Conservation (phyloP, 768 basidiomycete genomes). For the Pleurotus salmoneostramineus region DNA sequence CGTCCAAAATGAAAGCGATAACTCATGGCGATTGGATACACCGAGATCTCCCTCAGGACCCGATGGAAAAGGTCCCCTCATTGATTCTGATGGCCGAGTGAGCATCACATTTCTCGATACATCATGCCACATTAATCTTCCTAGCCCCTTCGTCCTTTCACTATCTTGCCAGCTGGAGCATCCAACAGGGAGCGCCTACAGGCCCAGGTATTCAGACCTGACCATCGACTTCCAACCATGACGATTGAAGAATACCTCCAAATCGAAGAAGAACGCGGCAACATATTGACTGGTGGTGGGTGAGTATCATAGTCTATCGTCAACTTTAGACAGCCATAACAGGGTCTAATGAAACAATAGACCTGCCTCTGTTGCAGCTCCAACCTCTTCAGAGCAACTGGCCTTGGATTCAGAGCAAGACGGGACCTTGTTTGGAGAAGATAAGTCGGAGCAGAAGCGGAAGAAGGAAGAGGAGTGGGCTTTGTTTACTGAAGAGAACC, state of each 20-base stretch:
- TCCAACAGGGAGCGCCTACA: conserved; percentile 70
- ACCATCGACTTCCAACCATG: conserved; percentile 90
- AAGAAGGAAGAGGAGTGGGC: conserved; percentile 93
- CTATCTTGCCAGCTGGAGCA: conserved; percentile 75
- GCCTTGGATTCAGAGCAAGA: conserved; percentile 81
- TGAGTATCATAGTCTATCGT: conserved; percentile 30
- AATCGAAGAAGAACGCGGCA: conserved; percentile 79
- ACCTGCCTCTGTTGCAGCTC: conserved; percentile 57
- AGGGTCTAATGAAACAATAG: conserved; percentile 28
- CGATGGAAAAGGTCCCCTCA: conserved; percentile 56
- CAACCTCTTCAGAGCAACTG: conserved; percentile 77
- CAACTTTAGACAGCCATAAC: not conserved
- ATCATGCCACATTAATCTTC: conserved; percentile 6
- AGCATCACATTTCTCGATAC: conserved; percentile 7
- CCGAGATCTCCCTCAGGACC: conserved; percentile 35
- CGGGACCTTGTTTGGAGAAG: conserved; percentile 63
- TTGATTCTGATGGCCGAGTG: conserved; percentile 80
- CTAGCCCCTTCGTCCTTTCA: conserved; percentile 89
- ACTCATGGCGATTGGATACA: conserved; percentile 74
- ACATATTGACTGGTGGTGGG: conserved; percentile 87
- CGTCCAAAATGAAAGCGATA: conserved; percentile 35
- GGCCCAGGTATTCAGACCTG: conserved; percentile 79
- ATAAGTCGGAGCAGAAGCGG: conserved; percentile 72
- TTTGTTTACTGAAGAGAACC: conserved; percentile 78
- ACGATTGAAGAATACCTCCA: conserved; percentile 91